Evolutionary conservation across 805 yeast species (phyloP), one percentile per base, ranked within the genome.

Genomic region (Wickerhamomyces ciferrii): DNA sequence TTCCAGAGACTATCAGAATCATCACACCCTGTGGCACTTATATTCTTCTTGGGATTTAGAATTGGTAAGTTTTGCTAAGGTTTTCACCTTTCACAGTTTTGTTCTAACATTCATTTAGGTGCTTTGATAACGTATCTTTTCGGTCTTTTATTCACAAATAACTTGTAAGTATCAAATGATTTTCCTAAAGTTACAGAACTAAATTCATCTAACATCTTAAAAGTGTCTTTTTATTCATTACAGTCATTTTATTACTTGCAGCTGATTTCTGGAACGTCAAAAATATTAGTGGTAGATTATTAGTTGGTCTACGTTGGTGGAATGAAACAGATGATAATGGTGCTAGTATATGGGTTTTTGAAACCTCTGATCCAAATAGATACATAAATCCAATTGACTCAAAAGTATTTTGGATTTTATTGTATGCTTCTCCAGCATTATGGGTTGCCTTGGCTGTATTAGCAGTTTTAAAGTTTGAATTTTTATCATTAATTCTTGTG

Each of bases 221-320:
- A 47, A 67, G 73, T 60, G 84, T 87, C 14, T 70, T 88, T 37
- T 80, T 88, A 56, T 92, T 94, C 71, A 90, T 92, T 15, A 63
- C 81, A 6, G 82, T 89, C 20, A 79, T 91, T 2, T 68, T 94
- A 17, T 68, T 90, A 18, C 73, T 88, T 19, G 87, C 96, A 0
- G 88, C 89, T 1, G 99, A 92, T 63, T 92, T 92, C 60, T 92
- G 97, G 95, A 85, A 87, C 60, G 81, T 88, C 21, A 94, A 92
- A 61, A 92, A 92, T 65, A 86, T 92, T 23, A 74, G 96, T 19
- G 99, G 99, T 1, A 71, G 98, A 48, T 75, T 88, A 47, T 66
- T 92, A 46, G 97, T 94, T 5, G 98, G 97, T 0, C 72, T 94
- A 52, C 75, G 95, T 53, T 92, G 99, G 99, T 92, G 98, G 97